These are phyloP conservation scores for Arthroderma sp. DNA, from an alignment of 2,329 filamentous ascomycete genomes.

Conservation along the genomic window DNA sequence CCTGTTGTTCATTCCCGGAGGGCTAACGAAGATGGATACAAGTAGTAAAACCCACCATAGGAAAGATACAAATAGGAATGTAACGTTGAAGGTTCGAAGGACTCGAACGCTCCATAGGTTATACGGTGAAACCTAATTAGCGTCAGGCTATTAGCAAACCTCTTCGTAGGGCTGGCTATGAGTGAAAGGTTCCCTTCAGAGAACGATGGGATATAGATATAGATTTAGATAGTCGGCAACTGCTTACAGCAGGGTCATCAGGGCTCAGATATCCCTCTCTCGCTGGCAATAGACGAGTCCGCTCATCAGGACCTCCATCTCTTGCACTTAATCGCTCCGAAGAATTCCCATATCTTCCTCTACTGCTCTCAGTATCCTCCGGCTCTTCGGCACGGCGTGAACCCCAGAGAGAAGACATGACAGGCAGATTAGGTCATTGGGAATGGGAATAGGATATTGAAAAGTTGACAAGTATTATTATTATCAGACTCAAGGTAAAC, in stretches of 20 bases:
- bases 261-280: constrained; percentile 57
- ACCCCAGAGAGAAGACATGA: constrained; percentile 17
- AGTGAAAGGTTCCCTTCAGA: no score
- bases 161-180: no score
- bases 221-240: no score
- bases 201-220: neutral
- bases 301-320: constrained; percentile 41
- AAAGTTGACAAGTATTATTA: no score
- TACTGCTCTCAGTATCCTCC: neutral
- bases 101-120: constrained; percentile 86
- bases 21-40: constrained; percentile 82
- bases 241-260: constrained; percentile 63
- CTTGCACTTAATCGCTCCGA: neutral
- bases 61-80: constrained; percentile 63
- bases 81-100: constrained; percentile 61
- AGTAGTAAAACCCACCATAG: constrained; percentile 88
- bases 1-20: constrained; percentile 69
- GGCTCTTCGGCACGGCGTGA: constrained; percentile 3
- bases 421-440: neutral
- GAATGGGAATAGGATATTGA: no score
- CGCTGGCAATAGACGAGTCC: constrained; percentile 56
- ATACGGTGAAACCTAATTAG: constrained; percentile 60
- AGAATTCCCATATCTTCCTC: constrained; percentile 5
- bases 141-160: no score
- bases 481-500: no score